phyloP scores from a whole-genome alignment of 2,329 filamentous ascomycete genomes.

The Beauveria varroae region DNA sequence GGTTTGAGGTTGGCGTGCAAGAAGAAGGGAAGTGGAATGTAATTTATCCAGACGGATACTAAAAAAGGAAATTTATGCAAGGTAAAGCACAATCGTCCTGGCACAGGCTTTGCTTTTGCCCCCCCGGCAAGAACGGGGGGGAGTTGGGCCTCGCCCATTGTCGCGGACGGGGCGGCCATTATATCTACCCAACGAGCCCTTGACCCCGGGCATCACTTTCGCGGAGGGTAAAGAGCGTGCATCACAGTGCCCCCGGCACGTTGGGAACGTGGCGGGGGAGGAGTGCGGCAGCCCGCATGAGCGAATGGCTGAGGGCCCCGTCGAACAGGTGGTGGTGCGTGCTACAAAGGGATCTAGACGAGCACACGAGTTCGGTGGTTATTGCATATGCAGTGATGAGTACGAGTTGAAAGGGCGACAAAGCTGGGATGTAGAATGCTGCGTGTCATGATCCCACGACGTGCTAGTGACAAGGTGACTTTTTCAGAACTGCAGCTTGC shows the following conservation, averaged over 20 bases:
- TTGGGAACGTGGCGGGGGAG: not conserved
- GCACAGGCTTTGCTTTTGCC: not conserved
- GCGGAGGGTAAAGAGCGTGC: conserved; percentile 2
- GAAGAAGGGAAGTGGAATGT: not conserved
- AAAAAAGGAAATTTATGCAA: not conserved
- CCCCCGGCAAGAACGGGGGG: not conserved
- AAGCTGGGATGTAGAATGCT: not conserved
- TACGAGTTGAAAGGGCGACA: not conserved
- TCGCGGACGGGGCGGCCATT: not conserved
- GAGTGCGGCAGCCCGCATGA: not conserved
- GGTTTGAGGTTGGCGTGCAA: not conserved
- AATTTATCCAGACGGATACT: not conserved
- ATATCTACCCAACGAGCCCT: conserved; percentile 6
- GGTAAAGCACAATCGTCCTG: not conserved
- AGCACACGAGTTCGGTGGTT: not conserved
- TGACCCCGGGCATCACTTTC: not conserved
- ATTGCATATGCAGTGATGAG: not conserved
- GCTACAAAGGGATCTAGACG: not conserved
- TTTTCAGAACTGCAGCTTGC: not conserved
- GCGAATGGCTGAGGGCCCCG: not conserved
- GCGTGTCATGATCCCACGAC: conserved; percentile 1
- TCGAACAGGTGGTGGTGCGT: not conserved
- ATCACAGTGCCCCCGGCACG: not conserved
- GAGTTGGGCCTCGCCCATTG: not conserved
- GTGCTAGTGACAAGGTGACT: not conserved